These are phyloP conservation scores for Malassezia brasiliensis DNA, from an alignment of 1,284 basidiomycete species.

Conservation along the genomic window DNA sequence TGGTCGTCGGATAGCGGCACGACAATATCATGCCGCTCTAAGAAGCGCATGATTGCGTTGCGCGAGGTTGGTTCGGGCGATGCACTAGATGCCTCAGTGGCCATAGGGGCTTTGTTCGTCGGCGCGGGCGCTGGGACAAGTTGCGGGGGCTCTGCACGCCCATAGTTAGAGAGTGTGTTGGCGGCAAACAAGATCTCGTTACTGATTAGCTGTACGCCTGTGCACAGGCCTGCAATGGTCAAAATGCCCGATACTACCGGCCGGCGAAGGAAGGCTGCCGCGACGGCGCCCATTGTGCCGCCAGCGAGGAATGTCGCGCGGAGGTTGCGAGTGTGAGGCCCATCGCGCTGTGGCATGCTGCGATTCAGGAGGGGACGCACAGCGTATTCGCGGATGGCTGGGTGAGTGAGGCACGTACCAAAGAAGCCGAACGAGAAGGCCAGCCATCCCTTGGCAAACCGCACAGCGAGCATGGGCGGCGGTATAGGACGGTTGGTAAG, in stretches of 20 bases:
- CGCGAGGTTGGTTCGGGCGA: background rate
- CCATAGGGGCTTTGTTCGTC: background rate
- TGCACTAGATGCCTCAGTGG: background rate
- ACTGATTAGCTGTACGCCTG: background rate
- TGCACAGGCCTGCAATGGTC: slow-evolving; percentile 5
- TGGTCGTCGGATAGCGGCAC: slow-evolving; percentile 6
- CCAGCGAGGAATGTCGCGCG: slow-evolving; percentile 4
- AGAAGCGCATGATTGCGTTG: background rate
- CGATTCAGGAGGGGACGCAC: background rate
- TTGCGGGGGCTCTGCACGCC: background rate
- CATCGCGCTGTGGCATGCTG: background rate
- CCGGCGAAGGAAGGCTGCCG: background rate
- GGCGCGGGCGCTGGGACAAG: background rate
- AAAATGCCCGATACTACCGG: slow-evolving; percentile 6
- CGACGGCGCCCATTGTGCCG: slow-evolving; percentile 2
- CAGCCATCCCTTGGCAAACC: slow-evolving; percentile 5
- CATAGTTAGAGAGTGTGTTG: background rate
- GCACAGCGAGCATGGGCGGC: background rate
- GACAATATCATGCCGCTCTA: slow-evolving; percentile 7
- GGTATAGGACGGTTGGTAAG: background rate
- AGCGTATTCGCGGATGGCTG: slow-evolving; percentile 10
- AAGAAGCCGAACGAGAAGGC: slow-evolving; percentile 15
- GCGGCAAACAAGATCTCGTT: slow-evolving; percentile 2
- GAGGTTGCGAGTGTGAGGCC: background rate
- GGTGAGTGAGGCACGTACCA: slow-evolving; percentile 3